Evolutionary conservation across 2,329 filamentous ascomycete genomes (phyloP), one percentile per base, ranked within the genome.

Genomic region (Pseudogymnoascus sp.): DNA sequence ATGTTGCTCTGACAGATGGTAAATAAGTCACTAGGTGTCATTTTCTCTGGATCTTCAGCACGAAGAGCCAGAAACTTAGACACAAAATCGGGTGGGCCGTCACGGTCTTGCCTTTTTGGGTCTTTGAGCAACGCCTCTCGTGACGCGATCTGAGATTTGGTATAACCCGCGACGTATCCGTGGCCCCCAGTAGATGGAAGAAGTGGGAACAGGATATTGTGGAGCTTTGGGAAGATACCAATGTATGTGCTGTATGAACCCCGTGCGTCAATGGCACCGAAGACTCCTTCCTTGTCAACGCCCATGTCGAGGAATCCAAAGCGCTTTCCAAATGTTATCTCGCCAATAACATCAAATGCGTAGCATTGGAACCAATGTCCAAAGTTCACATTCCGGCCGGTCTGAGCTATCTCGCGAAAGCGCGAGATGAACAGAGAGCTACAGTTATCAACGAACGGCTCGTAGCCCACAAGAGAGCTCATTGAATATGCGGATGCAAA

Each of bases 371-470:
- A 75, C 73, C 74, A 78, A 25, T 73, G 62, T 31, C 76, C 73
- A 12, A 80, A 75, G 16, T 76, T 69, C n/a, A 77, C 65, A 2
- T 70, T 68, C 11, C 65, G 4, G 21, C 64, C 53, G 16, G 18
- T 21, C 40, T 66, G 50, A 78, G 66, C 2, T 69, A 72, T 3
- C 65, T 60, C 25, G 6, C 67, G 64, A 0, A 78, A 66, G 2
- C 69, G 65, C 11, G 68, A 64, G 1, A 69, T 63, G 21, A 83
- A 75, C 0, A 82, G 64, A 11, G 76, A 73, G 1, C 75, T 73
- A 64, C 79, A 82, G 5, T 78, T 73, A 66, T 84, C 76, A 5
- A 82, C 79, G 62, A 78, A 81, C 0, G 72, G 69, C 67, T 84
- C 81, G 62, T 82, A 83, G 42, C 74, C 72, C 1, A 82, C 71